phyloP scores from a whole-genome alignment of 768 basidiomycete species.

The Mycena polygramma region DNA sequence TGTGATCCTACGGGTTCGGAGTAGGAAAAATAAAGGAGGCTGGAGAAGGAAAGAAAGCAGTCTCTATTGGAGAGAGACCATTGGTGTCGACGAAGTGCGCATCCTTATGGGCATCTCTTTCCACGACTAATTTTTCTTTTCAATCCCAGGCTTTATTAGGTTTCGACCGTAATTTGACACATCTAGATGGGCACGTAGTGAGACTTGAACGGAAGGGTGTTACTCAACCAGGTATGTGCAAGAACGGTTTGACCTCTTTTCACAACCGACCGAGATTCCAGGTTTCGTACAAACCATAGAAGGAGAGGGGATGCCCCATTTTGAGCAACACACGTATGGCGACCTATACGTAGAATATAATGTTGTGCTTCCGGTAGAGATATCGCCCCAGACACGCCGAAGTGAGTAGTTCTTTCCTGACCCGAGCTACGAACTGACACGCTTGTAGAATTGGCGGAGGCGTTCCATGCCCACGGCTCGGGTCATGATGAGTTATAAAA shows the following conservation, averaged over 20 bases:
- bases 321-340: conserved; percentile 72
- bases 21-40: conserved; percentile 80
- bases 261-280: conserved; percentile 43
- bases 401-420: conserved; percentile 67
- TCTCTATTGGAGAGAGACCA: conserved; percentile 92
- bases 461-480: conserved; percentile 59
- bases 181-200: conserved; percentile 89
- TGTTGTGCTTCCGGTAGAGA: conserved; percentile 85
- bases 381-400: conserved; percentile 74
- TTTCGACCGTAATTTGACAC: conserved; percentile 92
- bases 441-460: conserved; percentile 64
- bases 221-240: conserved; percentile 86
- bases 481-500: conserved; percentile 59
- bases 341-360: conserved; percentile 95
- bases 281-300: conserved; percentile 88
- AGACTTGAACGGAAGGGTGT: conserved; percentile 79
- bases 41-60: conserved; percentile 93
- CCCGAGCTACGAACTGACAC: conserved; percentile 11
- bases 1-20: conserved; percentile 87
- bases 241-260: not conserved
- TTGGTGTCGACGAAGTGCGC: conserved; percentile 91
- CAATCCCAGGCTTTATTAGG: conserved; percentile 87
- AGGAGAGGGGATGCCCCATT: conserved; percentile 92
- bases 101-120: not conserved
- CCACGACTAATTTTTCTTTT: conserved; percentile 16